Evolutionary conservation across 495 filamentous ascomycete species (phyloP).

Genomic region (Ascodesmis nigricans): DNA sequence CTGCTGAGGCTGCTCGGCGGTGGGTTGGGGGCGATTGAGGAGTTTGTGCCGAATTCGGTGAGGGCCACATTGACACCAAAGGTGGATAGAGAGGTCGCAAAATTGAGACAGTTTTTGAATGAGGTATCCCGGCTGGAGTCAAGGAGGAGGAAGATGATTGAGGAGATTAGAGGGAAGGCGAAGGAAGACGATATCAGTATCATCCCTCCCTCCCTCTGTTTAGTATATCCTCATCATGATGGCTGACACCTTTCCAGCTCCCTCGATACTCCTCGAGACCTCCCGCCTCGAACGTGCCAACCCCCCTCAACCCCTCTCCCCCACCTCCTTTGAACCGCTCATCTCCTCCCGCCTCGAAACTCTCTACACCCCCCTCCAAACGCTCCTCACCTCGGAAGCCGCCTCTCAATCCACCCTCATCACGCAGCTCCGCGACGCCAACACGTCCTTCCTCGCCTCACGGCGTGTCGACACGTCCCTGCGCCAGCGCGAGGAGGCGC

Average conservation of each 20-base stretch:
- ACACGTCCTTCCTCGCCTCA: constrained; percentile 47
- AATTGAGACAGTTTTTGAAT: constrained; percentile 53
- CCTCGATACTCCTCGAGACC: constrained; percentile 57
- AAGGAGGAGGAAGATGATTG: constrained; percentile 49
- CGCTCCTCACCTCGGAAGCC: constrained; percentile 45
- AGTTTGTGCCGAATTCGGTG: constrained; percentile 72
- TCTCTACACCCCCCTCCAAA: constrained; percentile 55
- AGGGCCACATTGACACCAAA: constrained; percentile 53
- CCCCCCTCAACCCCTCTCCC: constrained; percentile 59
- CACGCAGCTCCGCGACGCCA: constrained; percentile 45
- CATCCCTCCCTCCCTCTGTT: constrained; percentile 13
- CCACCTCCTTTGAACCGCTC: constrained; percentile 74
- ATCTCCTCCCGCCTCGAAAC: constrained; percentile 57
- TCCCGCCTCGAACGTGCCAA: constrained; percentile 66
- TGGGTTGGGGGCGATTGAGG: constrained; percentile 29
- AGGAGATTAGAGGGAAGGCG: constrained; percentile 50
- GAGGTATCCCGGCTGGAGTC: constrained; percentile 65
- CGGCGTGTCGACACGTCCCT: constrained; percentile 47
- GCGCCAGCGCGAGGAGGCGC: constrained; percentile 57
- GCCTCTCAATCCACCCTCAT: constrained; percentile 54
- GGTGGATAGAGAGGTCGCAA: constrained; percentile 54
- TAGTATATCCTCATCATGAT: neutral
- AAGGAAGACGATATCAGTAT: constrained; percentile 74
- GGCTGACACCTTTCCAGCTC: constrained; percentile 29
- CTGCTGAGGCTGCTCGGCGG: constrained; percentile 57